Percentiles rank a stretch among this genome's conserved stretches.
These are phyloP conservation scores for Physcomitrellopsis africana DNA, from an alignment of 225 moss, liverwort and hornwort species.

Conservation along the genomic window DNA sequence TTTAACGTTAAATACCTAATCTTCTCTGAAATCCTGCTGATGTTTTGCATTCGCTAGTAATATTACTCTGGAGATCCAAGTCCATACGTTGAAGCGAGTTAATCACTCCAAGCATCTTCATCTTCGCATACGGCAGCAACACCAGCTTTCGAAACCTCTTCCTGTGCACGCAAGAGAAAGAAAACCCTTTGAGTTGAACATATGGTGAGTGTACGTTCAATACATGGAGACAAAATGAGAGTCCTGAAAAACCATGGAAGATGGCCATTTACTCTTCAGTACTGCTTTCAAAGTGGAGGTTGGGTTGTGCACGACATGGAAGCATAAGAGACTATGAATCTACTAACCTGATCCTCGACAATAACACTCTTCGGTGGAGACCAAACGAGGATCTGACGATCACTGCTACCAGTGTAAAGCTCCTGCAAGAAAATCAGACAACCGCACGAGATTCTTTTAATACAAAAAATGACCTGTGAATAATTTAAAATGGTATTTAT, in stretches of 20 bases:
- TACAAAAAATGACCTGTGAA: not conserved
- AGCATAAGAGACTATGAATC: not conserved
- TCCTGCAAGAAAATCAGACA: slow-evolving; percentile 52
- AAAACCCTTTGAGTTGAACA: slow-evolving; percentile 13
- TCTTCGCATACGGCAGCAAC: slow-evolving; percentile 30
- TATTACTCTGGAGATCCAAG: not conserved
- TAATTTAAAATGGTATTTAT: slow-evolving; percentile 1
- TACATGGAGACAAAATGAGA: slow-evolving; percentile 4
- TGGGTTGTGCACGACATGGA: not conserved
- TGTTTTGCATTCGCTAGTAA: too few species aligned
- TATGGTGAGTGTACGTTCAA: not conserved
- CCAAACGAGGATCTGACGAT: slow-evolving; percentile 95
- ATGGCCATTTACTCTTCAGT: not conserved
- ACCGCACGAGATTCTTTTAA: slow-evolving; percentile 3
- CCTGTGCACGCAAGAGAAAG: slow-evolving; percentile 32
- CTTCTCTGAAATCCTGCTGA: too few species aligned
- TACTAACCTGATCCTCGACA: slow-evolving; percentile 54
- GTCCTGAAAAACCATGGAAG: not conserved
- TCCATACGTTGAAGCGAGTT: not conserved
- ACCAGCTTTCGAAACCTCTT: slow-evolving; percentile 35
- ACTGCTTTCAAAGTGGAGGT: not conserved
- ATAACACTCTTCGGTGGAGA: slow-evolving; percentile 58
- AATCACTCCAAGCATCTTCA: slow-evolving; percentile 72
- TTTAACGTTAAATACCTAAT: too few species aligned
- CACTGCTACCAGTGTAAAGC: slow-evolving; percentile 91